Percentiles rank a stretch among this genome's conserved stretches.
Conservation (phyloP, 768 basidiomycete genomes). For the Leccinum rimulosum region DNA sequence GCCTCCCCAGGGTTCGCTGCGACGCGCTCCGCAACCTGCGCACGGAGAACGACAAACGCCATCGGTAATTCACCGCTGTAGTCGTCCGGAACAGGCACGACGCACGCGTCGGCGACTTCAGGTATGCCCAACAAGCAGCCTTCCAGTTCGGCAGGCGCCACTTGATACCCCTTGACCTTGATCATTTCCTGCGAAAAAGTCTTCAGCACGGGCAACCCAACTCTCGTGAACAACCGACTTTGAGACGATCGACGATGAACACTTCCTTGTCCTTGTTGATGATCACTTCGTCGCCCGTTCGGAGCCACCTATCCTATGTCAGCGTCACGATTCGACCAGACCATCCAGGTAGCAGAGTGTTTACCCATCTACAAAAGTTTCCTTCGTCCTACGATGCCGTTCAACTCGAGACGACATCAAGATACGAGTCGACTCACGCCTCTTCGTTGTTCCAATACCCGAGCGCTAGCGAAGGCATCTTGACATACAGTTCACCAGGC, state of each 20-base stretch:
- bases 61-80: conserved; percentile 71
- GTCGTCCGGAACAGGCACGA: conserved; percentile 65
- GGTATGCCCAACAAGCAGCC: conserved; percentile 60
- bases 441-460: conserved; percentile 53
- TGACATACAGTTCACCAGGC: conserved; percentile 57
- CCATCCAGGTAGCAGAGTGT: conserved; percentile 5
- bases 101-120: conserved; percentile 60
- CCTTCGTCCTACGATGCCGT: conserved; percentile 48
- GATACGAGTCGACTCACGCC: conserved; percentile 46
- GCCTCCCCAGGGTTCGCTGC: conserved; percentile 28
- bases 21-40: conserved; percentile 38
- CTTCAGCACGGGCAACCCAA: neutral
- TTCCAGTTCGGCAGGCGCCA: conserved; percentile 72
- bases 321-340: neutral
- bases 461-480: conserved; percentile 37
- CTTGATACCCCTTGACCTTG: conserved; percentile 71
- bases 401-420: neutral
- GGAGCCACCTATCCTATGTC: conserved; percentile 52
- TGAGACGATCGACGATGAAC: conserved; percentile 61
- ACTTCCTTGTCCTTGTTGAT: conserved; percentile 55
- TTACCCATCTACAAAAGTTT: conserved; percentile 68
- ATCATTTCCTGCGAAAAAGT: conserved; percentile 50
- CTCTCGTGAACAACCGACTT: conserved; percentile 35
- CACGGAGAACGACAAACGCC: conserved; percentile 59
- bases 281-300: conserved; percentile 63